Evolutionary conservation across 495 filamentous ascomycete species (phyloP), one percentile per base, ranked within the genome.

Genomic region (Chaetomium fimeti): DNA sequence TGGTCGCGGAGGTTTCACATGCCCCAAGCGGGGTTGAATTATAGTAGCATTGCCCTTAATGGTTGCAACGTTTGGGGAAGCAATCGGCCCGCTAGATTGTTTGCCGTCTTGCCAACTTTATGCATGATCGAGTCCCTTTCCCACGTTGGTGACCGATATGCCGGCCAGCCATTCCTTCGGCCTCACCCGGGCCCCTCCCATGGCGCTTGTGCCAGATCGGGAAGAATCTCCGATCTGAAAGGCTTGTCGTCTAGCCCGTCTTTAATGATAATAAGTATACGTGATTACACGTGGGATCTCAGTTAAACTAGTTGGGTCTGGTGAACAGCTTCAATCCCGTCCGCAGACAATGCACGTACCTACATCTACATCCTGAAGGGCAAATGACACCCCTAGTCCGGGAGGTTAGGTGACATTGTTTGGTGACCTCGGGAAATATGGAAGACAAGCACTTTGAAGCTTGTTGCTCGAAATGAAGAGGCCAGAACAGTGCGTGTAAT

Each of bases 61-160:
- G 54, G 20, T 52, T 24, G 28, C 28, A 54, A 32, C 51, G 18
- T 11, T n/a, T 8, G 22, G 27, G 8, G 27, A 55, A 56, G 29
- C 9, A 57, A 24, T 57, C 55, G 55, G 55, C 29, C 52, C 55
- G 55, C 55, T 25, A 8, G 36, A 5, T 8, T 42, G 54, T 42
- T 42, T 38, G 54, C 54, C 18, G 29, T 6, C 52, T 7, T 57
- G 18, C 29, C 32, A 29, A 3, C 15, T 57, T 57, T 25, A 43
- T 57, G 55, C 55, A 57, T 57, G 38, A 45, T 18, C 36, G 6
- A 16, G 55, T 27, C 24, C 55, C n/a, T 43, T 15, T 12, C 54
- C 54, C 16, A 28, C 32, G 32, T 38, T 40, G 9, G 54, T 32
- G 54, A 6, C 20, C 32, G 22, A 5, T 40, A n/a, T 56, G 16